Evolutionary conservation across 1,284 basidiomycete species (phyloP), one percentile per base, ranked within the genome.

Genomic region (Trichosporon asahii): DNA sequence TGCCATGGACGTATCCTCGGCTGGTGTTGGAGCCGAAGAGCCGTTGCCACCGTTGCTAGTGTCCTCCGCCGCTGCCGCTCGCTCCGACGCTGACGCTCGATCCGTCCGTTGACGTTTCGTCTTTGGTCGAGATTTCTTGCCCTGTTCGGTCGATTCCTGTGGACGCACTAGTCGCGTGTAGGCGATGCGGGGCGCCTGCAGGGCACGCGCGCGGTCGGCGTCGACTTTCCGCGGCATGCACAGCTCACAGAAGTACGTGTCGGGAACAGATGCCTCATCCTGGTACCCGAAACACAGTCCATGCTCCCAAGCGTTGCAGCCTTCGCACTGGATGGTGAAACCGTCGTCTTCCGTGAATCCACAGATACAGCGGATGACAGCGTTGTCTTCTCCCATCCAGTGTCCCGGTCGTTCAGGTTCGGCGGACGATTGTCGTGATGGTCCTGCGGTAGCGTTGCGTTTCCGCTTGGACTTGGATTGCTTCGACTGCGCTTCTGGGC

Each of bases 311-410:
- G 92, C 88, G 27, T 88, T 88, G 81, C 95, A 98, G 66, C 87
- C 84, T 81, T 97, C 95, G 83, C 95, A 98, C 29, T 92, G 93
- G 70, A 97, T 94, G 18, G 91, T 92, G 84, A 94, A 95, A 18
- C 94, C 94, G 80, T 95, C 94, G 84, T 95, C 95, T 76, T 90
- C 88, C 9, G 75, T 76, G 49, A 83, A 77, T 3, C 78, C 78
- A 68, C 84, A 85, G 68, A 85, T 84, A 70, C 84, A 85, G 31
- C 84, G 78, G 66, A 84, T 84, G 12, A 78, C 66, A 14, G 78
- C 76, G 67, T 84, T 83, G 70, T 84, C 80, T 61, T 80, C 79
- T 25, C 83, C 80, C 72, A 84, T 77, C 70, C 75, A 83, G 72
- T 83, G 81, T 2, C 77, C 69, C 6, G 79, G 75, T 7, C 71